Evolutionary conservation across 345 rosid species (phyloP).

Genomic region (Schrenkiella parvula): DNA sequence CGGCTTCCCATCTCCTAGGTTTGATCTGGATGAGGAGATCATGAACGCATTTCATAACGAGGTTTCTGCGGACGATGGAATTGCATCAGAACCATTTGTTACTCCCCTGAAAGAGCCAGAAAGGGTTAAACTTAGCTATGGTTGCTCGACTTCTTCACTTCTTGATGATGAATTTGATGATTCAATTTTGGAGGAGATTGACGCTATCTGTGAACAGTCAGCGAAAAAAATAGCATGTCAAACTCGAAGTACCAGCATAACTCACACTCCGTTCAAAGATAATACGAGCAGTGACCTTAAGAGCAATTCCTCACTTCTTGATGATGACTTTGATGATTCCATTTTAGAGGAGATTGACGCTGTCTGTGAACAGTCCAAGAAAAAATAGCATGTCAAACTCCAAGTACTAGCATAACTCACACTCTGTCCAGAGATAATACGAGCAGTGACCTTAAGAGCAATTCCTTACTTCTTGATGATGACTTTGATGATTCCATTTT

Average conservation of each 20-base stretch:
- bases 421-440: conserved; percentile 22
- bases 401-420: conserved; percentile 12
- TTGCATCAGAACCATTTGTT: conserved; percentile 32
- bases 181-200: conserved; percentile 65
- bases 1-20: neutral
- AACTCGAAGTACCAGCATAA: conserved; percentile 18
- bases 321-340: conserved; percentile 70
- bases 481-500: conserved; percentile 62
- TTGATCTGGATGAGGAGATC: conserved; percentile 10
- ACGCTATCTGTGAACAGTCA: conserved; percentile 55
- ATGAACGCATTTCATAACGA: conserved; percentile 4
- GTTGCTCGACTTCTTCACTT: conserved; percentile 38
- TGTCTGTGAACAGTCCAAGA: conserved; percentile 56
- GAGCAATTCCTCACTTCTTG: conserved; percentile 29
- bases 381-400: conserved; percentile 31
- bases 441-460: conserved; percentile 11
- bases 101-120: conserved; percentile 43
- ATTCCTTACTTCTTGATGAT: conserved; percentile 45
- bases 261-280: conserved; percentile 26
- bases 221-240: conserved; percentile 34
- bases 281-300: conserved; percentile 16
- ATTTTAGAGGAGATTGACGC: conserved; percentile 65
- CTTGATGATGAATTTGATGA: conserved; percentile 80
- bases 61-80: conserved; percentile 5
- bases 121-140: conserved; percentile 30